Conservation (phyloP, 1,284 basidiomycete genomes). For the Pyrrhoderma lamaoense region DNA sequence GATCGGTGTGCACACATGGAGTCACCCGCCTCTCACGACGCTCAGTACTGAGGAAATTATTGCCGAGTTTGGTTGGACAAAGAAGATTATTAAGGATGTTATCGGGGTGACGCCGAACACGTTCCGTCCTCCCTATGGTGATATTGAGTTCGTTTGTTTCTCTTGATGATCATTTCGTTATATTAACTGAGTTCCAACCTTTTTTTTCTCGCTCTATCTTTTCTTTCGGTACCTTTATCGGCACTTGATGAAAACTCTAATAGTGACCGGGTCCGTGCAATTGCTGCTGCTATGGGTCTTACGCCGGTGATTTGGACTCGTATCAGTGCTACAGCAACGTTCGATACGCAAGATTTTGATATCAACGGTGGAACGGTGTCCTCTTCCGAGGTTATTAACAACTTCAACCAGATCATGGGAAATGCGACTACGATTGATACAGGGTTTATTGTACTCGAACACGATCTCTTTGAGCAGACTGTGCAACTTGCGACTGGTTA, state of each 20-base stretch:
- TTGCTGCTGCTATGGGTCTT: conserved; percentile 62
- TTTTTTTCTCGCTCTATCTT: background rate
- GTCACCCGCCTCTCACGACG: conserved; percentile 62
- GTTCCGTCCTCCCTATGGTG: conserved; percentile 63
- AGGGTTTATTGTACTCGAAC: conserved; percentile 72
- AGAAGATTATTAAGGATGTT: conserved; percentile 75
- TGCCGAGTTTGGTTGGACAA: conserved; percentile 84
- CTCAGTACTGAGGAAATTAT: conserved; percentile 79
- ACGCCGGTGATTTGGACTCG: conserved; percentile 65
- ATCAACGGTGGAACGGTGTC: conserved; percentile 58
- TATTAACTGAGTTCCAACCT: background rate
- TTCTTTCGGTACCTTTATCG: too few relatives aligned
- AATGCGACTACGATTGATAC: conserved; percentile 41
- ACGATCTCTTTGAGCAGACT: conserved; percentile 62
- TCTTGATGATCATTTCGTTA: background rate
- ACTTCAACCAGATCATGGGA: conserved; percentile 57
- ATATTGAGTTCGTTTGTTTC: conserved; percentile 46
- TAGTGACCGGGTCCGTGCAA: conserved; percentile 77
- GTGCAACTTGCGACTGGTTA: conserved; percentile 68
- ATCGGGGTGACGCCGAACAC: conserved; percentile 62
- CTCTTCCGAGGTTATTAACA: conserved; percentile 49
- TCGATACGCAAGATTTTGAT: conserved; percentile 74
- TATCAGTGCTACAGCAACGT: conserved; percentile 46
- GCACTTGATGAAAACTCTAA: too few relatives aligned
- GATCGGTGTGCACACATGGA: conserved; percentile 65